Percentiles rank a stretch among this genome's conserved stretches.
Evolutionary conservation across 2,329 filamentous ascomycete genomes (phyloP).

Genomic region (Alternaria triticina): DNA sequence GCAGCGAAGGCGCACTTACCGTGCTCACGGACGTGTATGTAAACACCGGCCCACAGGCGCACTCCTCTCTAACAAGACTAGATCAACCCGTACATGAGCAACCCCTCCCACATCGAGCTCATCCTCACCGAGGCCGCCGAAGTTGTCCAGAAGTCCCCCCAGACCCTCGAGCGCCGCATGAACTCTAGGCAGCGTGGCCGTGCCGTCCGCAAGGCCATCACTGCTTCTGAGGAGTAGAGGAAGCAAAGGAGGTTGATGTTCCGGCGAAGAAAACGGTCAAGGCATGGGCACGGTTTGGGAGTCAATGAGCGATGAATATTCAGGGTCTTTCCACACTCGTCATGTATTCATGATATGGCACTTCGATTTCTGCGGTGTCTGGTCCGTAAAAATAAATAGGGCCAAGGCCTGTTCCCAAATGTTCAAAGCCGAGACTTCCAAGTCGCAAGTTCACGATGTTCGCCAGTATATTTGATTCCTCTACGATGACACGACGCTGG

Average conservation of each 20-base stretch:
- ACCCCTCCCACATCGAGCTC: constrained; percentile 99
- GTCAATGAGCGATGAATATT: constrained; percentile 50
- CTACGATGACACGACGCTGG: not conserved
- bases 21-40: constrained; percentile 99
- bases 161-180: constrained; percentile 73
- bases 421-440: constrained; percentile 13
- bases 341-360: constrained; percentile 48
- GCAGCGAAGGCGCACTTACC: constrained; percentile 99
- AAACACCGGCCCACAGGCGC: not conserved
- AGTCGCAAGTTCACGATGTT: constrained; percentile 7
- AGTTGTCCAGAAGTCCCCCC: constrained; percentile 87
- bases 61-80: constrained; percentile 49
- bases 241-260: constrained; percentile 19
- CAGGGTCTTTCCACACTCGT: constrained; percentile 46
- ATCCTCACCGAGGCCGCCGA: constrained; percentile 99
- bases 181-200: constrained; percentile 90
- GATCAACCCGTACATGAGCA: constrained; percentile 99
- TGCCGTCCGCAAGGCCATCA: constrained; percentile 67
- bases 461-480: not conserved
- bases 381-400: constrained; percentile 44
- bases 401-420: constrained; percentile 43
- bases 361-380: constrained; percentile 48
- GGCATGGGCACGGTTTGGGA: constrained; percentile 47
- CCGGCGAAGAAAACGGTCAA: constrained; percentile 34
- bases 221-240: constrained; percentile 53